These are phyloP conservation scores for Acer saccharum DNA, from an alignment of 345 rosid species.

Conservation along the genomic window DNA sequence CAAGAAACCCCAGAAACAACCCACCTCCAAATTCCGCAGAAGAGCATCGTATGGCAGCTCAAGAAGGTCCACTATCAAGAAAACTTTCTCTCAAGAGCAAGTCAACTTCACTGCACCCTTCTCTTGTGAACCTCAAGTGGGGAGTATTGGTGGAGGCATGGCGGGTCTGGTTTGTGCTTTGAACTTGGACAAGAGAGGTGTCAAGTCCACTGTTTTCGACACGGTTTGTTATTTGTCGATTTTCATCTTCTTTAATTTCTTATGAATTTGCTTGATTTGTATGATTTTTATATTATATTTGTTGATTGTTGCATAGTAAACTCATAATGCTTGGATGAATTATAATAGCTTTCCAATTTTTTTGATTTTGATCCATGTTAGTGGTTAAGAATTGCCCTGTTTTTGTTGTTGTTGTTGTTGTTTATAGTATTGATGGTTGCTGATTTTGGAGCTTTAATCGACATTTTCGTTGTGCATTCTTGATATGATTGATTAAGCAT, in stretches of 20 bases:
- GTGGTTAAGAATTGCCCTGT: not conserved
- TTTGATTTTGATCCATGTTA: not conserved
- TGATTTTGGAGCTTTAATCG: not conserved
- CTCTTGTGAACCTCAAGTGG: constrained; percentile 66
- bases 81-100: constrained; percentile 75
- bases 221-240: constrained; percentile 50
- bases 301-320: not conserved
- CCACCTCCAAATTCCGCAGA: constrained; percentile 45
- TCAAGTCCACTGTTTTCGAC: constrained; percentile 85
- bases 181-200: constrained; percentile 72
- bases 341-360: not conserved
- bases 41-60: constrained; percentile 72
- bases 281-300: not conserved
- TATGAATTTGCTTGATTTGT: constrained; percentile 1
- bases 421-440: not conserved
- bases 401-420: not conserved
- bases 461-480: not conserved
- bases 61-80: constrained; percentile 76
- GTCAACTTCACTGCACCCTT: constrained; percentile 61
- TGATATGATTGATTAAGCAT: not conserved
- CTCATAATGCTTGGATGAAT: not conserved
- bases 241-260: not conserved
- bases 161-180: constrained; percentile 76
- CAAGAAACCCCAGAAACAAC: constrained; percentile 37
- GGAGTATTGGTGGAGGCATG: constrained; percentile 89